Evolutionary conservation across 495 filamentous ascomycete genomes (phyloP), one percentile per base, ranked within the genome.

Genomic region (Cercophora sp.): DNA sequence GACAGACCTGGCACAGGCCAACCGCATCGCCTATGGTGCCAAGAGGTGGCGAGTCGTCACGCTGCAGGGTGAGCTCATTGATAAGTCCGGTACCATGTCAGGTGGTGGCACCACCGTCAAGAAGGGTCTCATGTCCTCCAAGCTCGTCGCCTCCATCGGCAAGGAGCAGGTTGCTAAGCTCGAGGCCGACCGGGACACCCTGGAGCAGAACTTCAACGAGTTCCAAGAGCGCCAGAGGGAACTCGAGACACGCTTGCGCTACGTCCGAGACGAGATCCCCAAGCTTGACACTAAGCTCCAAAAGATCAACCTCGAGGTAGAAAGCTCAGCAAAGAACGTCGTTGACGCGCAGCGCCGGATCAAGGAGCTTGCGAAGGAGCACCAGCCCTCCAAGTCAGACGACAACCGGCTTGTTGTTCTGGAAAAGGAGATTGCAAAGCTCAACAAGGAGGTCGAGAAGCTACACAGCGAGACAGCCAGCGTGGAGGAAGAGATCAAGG

Each of bases 1-100:
- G 5, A 89, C 87, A 48, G 91, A 96, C 60, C 78, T 97, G 18
- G 84, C 86, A 35, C 92, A 97, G 65, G 93, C 93, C 2, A 96
- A 97, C 64, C 83, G 92, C 19, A 96, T 98, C 54, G 94, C 93
- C 19, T 97, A 96, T 59, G 93, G 93, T 40, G 87, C 86, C 34
- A 85, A 80, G 63, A 77, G 94, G 57, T 97, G 93, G 92, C 82
- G 93, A 59, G 94, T 98, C 2, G 93, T 98, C 20, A 97, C 94
- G 0, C 81, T 96, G 23, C 87, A 92, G 59, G 93, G 93, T 16
- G 90, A 96, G 62, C 79, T 98, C 41, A 96, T 98, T 52, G 93
- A 98, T 69, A 91, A 89, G 58, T 95, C 90, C 2, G 93, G 93
- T 72, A 97, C 93, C 8, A 96, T 98, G 94, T 94, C 87, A 56